Percentiles rank a stretch among this genome's conserved stretches.
Conservation (phyloP, 1,284 basidiomycete species). For the Mycocalia duriaeana region DNA sequence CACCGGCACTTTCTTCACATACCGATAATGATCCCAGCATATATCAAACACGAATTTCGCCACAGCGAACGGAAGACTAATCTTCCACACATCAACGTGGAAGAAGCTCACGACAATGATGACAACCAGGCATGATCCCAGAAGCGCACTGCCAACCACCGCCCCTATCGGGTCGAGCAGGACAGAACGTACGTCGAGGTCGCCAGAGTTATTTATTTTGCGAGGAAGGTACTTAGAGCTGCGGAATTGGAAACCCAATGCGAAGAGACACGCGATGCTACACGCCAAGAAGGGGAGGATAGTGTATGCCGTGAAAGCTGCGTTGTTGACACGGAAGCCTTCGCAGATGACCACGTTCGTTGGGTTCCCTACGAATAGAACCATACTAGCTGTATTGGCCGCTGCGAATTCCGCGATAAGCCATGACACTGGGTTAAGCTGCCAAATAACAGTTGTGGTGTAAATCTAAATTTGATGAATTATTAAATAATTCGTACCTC, state of each 20-base stretch:
- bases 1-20: slow-evolving; percentile 15
- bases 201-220: slow-evolving; percentile 32
- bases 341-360: slow-evolving; percentile 72
- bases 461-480: slow-evolving; percentile 66
- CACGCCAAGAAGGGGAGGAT: slow-evolving; percentile 68
- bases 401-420: slow-evolving; percentile 55
- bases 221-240: slow-evolving; percentile 46
- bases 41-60: slow-evolving; percentile 64
- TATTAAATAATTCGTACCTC: slow-evolving; percentile 33
- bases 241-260: slow-evolving; percentile 53
- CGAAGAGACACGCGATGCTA: slow-evolving; percentile 47
- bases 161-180: slow-evolving; percentile 49
- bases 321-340: slow-evolving; percentile 55
- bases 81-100: slow-evolving; percentile 70
- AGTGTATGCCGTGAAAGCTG: slow-evolving; percentile 67
- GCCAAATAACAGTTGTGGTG: slow-evolving; percentile 39
- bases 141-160: slow-evolving; percentile 43
- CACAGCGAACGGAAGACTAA: slow-evolving; percentile 79
- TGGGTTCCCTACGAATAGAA: slow-evolving; percentile 67
- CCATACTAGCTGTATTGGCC: slow-evolving; percentile 79
- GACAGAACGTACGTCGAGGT: slow-evolving; percentile 40
- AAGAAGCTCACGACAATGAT: slow-evolving; percentile 56
- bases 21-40: slow-evolving; percentile 43
- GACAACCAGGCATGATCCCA: slow-evolving; percentile 45
- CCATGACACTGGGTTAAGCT: slow-evolving; percentile 41